Percentiles rank a stretch among this genome's conserved stretches.
Conservation (phyloP, 768 basidiomycete genomes). For the Lepiota venenata region DNA sequence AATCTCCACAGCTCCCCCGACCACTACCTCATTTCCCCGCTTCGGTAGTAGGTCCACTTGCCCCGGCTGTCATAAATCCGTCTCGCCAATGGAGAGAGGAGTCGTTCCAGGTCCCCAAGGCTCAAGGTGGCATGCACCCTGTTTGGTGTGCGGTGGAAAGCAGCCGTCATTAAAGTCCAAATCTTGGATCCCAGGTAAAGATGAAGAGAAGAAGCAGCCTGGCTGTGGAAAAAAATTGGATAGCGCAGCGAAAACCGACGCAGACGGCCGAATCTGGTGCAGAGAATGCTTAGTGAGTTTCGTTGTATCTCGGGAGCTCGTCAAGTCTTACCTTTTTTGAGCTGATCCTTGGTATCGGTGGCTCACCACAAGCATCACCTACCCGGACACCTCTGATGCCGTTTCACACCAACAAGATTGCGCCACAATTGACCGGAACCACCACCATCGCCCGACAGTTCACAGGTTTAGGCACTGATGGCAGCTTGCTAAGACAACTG, state of each 20-base stretch:
- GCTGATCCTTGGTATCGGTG: slow-evolving; percentile 53
- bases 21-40: slow-evolving; percentile 38
- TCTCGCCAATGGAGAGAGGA: slow-evolving; percentile 82
- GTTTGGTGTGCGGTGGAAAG: slow-evolving; percentile 81
- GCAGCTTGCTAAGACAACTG: slow-evolving; percentile 48
- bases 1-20: slow-evolving; percentile 14
- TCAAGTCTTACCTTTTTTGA: slow-evolving; percentile 20
- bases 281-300: slow-evolving; percentile 73
- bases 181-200: slow-evolving; percentile 35
- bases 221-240: slow-evolving; percentile 85
- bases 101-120: slow-evolving; percentile 85
- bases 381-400: slow-evolving; percentile 44
- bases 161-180: slow-evolving; percentile 36
- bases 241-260: slow-evolving; percentile 74
- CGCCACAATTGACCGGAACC: slow-evolving; percentile 62
- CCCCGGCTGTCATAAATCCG: slow-evolving; percentile 70
- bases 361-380: slow-evolving; percentile 51
- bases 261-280: slow-evolving; percentile 75
- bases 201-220: slow-evolving; percentile 53
- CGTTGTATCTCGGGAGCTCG: background rate
- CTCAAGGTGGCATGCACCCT: slow-evolving; percentile 74
- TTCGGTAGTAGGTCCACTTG: slow-evolving; percentile 63
- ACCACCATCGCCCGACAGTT: slow-evolving; percentile 76
- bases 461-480: slow-evolving; percentile 53
- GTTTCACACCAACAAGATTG: slow-evolving; percentile 35